Evolutionary conservation across 805 yeast species (phyloP).

Genomic region (Yarrowia porcina): DNA sequence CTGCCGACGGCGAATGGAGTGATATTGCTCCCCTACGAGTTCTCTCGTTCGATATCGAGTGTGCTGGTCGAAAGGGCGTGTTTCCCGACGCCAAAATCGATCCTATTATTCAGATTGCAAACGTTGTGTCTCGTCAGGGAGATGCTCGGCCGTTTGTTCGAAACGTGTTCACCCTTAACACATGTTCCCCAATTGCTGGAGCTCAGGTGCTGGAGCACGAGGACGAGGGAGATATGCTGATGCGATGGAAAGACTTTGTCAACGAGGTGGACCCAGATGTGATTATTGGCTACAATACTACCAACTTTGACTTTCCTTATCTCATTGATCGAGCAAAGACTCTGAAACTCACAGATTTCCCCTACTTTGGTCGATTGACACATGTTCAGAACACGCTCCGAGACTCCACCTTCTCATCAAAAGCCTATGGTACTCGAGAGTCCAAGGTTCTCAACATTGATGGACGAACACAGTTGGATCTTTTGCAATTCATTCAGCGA

Average conservation of each 20-base stretch:
- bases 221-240: constrained; percentile 76
- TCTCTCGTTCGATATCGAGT: constrained; percentile 93
- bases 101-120: constrained; percentile 95
- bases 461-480: constrained; percentile 92
- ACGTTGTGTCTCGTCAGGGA: constrained; percentile 83
- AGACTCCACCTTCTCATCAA: constrained; percentile 82
- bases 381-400: constrained; percentile 70
- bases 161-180: constrained; percentile 87
- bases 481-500: constrained; percentile 87
- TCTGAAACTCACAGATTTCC: constrained; percentile 62
- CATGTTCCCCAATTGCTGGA: constrained; percentile 92
- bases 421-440: constrained; percentile 95
- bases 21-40: constrained; percentile 91
- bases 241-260: constrained; percentile 83
- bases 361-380: constrained; percentile 78
- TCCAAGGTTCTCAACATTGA: constrained; percentile 88
- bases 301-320: constrained; percentile 95
- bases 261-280: constrained; percentile 90
- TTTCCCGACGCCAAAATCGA: constrained; percentile 94
- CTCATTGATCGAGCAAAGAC: constrained; percentile 82
- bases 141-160: constrained; percentile 80
- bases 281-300: constrained; percentile 90
- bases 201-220: constrained; percentile 77
- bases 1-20: constrained; percentile 91
- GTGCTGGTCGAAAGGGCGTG: constrained; percentile 96